Evolutionary conservation across 2,329 filamentous ascomycete genomes (phyloP), one percentile per base, ranked within the genome.

Genomic region (Xylariaceae sp.): DNA sequence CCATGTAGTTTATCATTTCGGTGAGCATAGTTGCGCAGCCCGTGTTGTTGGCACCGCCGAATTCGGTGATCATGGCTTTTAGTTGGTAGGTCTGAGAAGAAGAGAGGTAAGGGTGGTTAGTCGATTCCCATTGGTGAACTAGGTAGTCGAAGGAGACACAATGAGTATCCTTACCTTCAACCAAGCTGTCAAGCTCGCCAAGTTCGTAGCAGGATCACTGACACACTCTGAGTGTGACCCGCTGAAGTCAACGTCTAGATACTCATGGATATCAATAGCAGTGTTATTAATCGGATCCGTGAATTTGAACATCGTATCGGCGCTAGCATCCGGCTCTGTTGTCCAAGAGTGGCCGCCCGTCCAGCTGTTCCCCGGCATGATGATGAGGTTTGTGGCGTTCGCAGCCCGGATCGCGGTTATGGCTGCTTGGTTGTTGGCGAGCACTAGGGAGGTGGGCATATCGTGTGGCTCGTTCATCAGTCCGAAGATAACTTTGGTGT

Each of bases 391-490:
- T 23, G 64, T 64, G 1, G 73, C 73, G 5, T 67, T 67, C 0
- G 66, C 55, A 5, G 58, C 57, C 12, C 73, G 68, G 50, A 76
- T 76, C 1, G 66, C 68, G 42, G 67, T 60, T 45, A 76, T 66
- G 2, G 69, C 68, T 7, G 72, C 71, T 56, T 76, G 73, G 52
- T 73, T 65, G 50, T 76, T 75, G 32, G 63, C 56, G 2, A 76
- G 61, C 7, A 76, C 61, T 6, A 76, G 64, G 12, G 58, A 53
- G 3, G 69, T 70, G 4, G 68, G 57, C 72, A 76, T 74, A 53
- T 74, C 71, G 55, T 76, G 74, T 3, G 73, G 74, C 60, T 75
- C 70, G 52, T 70, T 70, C 73, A 75, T 75, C 7, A 76, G 62
- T 3, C 69, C 72, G 52, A 75, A 75, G 42, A 76, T 73, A 40